Evolutionary conservation across 2,329 filamentous ascomycete genomes (phyloP).

Genomic region (Pseudocercospora vitis): DNA sequence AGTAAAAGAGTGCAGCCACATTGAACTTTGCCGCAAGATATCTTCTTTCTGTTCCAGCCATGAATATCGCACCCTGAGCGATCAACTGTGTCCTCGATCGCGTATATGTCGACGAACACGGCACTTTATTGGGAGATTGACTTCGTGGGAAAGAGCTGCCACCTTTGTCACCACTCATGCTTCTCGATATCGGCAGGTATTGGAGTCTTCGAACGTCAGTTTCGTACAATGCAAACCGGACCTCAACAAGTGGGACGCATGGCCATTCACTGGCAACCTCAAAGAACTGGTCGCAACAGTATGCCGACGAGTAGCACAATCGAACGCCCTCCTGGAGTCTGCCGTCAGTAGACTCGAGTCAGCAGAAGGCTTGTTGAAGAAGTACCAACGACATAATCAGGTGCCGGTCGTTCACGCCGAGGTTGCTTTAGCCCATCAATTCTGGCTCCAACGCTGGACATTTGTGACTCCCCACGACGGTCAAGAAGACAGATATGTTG

Average conservation of each 20-base stretch:
- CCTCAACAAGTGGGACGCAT: background rate
- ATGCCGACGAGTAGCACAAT: background rate
- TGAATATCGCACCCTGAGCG: background rate
- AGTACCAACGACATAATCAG: background rate
- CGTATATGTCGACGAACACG: background rate
- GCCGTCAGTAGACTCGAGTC: background rate
- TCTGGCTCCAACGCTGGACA: background rate
- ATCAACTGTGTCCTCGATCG: background rate
- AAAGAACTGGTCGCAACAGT: background rate
- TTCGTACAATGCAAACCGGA: background rate
- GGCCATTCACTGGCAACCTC: background rate
- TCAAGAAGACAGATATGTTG: constrained; percentile 9
- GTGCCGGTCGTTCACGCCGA: constrained; percentile 10
- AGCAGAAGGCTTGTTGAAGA: background rate
- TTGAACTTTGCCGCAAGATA: background rate
- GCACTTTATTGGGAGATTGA: background rate
- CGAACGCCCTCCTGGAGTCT: background rate
- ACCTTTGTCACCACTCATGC: background rate
- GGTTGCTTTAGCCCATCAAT: constrained; percentile 8
- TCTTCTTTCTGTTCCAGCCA: background rate
- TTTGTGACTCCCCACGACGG: background rate
- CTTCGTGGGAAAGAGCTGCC: background rate
- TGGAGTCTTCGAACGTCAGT: background rate
- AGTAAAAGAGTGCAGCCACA: background rate
- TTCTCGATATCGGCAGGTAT: background rate